phyloP scores from a whole-genome alignment of 352 stramenopile species.

The Pythium oligandrum region DNA sequence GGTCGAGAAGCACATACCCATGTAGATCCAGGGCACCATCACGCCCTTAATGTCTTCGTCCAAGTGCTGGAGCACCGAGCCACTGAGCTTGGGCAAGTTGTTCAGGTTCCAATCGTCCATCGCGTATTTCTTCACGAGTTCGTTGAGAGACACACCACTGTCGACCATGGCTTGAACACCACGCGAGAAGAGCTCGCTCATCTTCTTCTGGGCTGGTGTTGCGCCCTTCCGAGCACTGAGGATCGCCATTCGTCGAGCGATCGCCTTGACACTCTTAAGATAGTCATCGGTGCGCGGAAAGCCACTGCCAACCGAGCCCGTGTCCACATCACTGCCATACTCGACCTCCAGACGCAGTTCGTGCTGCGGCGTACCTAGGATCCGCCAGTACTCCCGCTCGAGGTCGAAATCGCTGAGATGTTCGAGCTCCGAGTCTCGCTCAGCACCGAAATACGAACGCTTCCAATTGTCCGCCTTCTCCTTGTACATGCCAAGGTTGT shows the following conservation, averaged over 20 bases:
- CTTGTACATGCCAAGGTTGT: slow-evolving; percentile 79
- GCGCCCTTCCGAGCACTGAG: slow-evolving; percentile 23
- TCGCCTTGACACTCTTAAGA: slow-evolving; percentile 42
- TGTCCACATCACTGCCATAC: slow-evolving; percentile 93
- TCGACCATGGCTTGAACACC: slow-evolving; percentile 28
- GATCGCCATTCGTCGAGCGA: slow-evolving; percentile 51
- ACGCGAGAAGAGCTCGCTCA: slow-evolving; percentile 53
- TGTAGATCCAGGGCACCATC: slow-evolving; percentile 99
- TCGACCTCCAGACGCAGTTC: slow-evolving; percentile 84
- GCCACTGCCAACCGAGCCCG: slow-evolving; percentile 71
- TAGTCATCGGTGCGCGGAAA: slow-evolving; percentile 74
- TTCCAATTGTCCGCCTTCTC: slow-evolving; percentile 83
- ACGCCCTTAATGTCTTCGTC: slow-evolving; percentile 98
- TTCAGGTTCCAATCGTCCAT: slow-evolving; percentile 97
- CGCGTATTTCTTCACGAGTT: slow-evolving; percentile 70
- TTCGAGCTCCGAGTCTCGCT: slow-evolving; percentile 31
- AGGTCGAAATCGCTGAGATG: slow-evolving; percentile 59
- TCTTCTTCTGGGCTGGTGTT: slow-evolving; percentile 14
- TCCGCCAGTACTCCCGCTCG: slow-evolving; percentile 87
- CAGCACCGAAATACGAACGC: slow-evolving; percentile 59
- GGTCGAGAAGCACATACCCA: slow-evolving; percentile 98
- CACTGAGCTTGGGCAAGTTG: slow-evolving; percentile 94
- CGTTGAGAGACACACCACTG: slow-evolving; percentile 29
- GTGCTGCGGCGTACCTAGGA: slow-evolving; percentile 72
- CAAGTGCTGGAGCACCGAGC: slow-evolving; percentile 94